Base-by-base conservation (phyloP, 2,329 filamentous ascomycete genomes). In the Aspergillus sp. region DNA sequence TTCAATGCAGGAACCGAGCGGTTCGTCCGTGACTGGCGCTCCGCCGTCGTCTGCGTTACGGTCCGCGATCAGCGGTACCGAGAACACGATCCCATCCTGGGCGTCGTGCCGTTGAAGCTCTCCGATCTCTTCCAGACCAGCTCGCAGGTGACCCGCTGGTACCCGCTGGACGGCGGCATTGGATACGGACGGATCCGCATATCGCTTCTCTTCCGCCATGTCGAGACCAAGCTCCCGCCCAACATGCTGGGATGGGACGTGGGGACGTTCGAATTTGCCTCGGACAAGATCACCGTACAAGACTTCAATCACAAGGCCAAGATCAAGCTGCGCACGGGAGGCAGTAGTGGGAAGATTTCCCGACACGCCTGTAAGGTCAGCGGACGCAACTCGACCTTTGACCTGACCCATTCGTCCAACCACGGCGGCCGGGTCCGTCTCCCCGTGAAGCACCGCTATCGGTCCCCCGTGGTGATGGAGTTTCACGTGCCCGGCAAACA, bases 1-100 rank as follows among this genome's bases (percentile, higher is more conserved):
- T 97, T 96, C 81, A 97, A 97, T 63, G 92, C 94, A 3, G 93
- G 93, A 54, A 97, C 92, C 0, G 94, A 99, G 67, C 84, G 88
- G 11, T 97, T 97, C 63, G 78, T 97, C 25, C 87, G 93, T 19
- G 93, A 99, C 67, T 99, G 94, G 94, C 83, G 91, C 58, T 94
- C 89, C 16, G 82, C 84, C 43, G 88, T 97, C 52, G 81, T 96
- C 49, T 97, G 92, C 0, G 81, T 97, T 46, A 89, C 90, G 1
- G 91, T 97, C 14, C 88, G 94, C 21, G 93, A 97, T 68, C 86
- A 88, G 10, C 85, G 93, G 31, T 89, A 97, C 71, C 83, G 93
- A 49, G 87, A 99, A 72, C 93, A 97, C 63, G 94, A 97, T 60
- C 93, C 94, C 0, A 91, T 99, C 55, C 84, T 97, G 29, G 94